Evolutionary conservation across 306 rosid species (phyloP), one percentile per base, ranked within the genome.

Genomic region (Prosopis cineraria): DNA sequence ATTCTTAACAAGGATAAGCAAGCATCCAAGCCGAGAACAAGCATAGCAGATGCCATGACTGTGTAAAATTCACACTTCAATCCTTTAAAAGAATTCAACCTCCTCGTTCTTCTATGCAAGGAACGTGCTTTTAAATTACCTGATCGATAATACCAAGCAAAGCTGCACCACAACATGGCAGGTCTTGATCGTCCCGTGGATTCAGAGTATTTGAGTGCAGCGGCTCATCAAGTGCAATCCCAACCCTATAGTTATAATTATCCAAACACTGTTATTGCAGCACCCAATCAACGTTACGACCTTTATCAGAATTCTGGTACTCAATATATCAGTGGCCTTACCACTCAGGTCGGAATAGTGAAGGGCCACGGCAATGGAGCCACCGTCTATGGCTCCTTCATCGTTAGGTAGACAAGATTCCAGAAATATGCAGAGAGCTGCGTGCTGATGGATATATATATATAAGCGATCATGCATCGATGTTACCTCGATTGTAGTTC

Each of bases 341-440:
- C 31, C 44, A 72, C 40, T 53, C 64, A 72, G 20, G 40, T 33
- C 13, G 76, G 76, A 13, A 45, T 50, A 5, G 47, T 53, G 17
- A 72, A 50, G 65, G 76, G 76, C 9, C 59, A 72, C 16, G 76
- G 76, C 2, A 72, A 72, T 72, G 76, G 76, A 72, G 76, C 76
- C 20, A 71, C 56, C 25, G 73, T 45, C 62, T 31, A 71, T 31
- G 75, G 60, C 75, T 40, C 52, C 34, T 67, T 67, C 72, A 0
- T 12, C 3, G 72, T 67, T 40, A 47, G 29, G 0, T 64, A 64
- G 40, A 16, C 44, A 36, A 10, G 14, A 60, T 30, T 33, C 4
- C 34, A 5, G 4, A 60, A 13, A 16, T 30, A 14, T 14, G 39
- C 67, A 29, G 40, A n/a, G n/a, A 27, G n/a, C n/a, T 45, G 20